Conservation (phyloP, 768 basidiomycete species). For the Tubosaeta sp. region DNA sequence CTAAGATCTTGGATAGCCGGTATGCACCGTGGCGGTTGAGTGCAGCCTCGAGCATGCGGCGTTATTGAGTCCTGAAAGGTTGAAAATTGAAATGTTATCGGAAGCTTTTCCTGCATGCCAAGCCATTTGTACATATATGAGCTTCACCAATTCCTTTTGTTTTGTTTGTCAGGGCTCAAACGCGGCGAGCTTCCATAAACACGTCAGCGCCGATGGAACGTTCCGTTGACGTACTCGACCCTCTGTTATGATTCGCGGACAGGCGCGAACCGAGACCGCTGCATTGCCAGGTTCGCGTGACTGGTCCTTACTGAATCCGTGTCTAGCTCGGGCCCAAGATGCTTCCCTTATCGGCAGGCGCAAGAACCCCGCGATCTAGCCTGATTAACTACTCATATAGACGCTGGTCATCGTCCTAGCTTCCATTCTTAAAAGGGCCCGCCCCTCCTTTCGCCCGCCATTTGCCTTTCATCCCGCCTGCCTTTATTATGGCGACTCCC, state of each 20-base stretch:
- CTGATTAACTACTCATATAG: slow-evolving; percentile 48
- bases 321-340: slow-evolving; percentile 15
- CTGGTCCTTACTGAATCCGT: slow-evolving; percentile 20
- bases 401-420: slow-evolving; percentile 23
- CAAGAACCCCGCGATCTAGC: slow-evolving; percentile 54
- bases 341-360: slow-evolving; percentile 35
- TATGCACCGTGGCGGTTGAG: slow-evolving; percentile 35
- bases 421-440: slow-evolving; percentile 37
- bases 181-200: slow-evolving; percentile 22
- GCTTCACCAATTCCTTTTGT: slow-evolving; percentile 20
- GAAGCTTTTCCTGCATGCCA: slow-evolving; percentile 7
- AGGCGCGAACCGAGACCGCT: slow-evolving; percentile 19
- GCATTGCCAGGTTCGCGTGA: slow-evolving; percentile 26
- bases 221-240: slow-evolving; percentile 32
- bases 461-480: slow-evolving; percentile 32
- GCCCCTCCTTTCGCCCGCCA: slow-evolving; percentile 18
- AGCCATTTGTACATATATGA: slow-evolving; percentile 35
- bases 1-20: slow-evolving; percentile 30
- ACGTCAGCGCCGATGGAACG: slow-evolving; percentile 32
- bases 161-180: slow-evolving; percentile 23
- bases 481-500: slow-evolving; percentile 50
- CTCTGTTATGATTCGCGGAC: slow-evolving; percentile 24
- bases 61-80: slow-evolving; percentile 11
- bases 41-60: slow-evolving; percentile 9
- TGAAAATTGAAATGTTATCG: slow-evolving; percentile 5